phyloP scores from a whole-genome alignment of 1,284 basidiomycete species.

The Ceratobasidium sp. region DNA sequence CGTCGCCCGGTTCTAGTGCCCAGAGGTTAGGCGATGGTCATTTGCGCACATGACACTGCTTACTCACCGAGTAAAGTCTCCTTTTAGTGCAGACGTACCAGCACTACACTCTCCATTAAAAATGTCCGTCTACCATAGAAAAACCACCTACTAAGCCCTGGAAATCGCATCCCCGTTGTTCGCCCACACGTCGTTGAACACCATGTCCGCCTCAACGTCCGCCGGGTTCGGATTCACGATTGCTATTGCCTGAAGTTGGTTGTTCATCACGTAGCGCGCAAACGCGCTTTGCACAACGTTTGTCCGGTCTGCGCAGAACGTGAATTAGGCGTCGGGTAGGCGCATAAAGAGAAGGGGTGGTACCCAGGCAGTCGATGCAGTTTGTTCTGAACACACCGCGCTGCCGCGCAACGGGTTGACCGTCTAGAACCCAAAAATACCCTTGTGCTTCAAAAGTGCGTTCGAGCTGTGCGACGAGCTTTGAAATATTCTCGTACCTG shows the following conservation, averaged over 20 bases:
- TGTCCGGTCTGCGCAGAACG: slow-evolving; percentile 72
- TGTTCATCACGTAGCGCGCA: slow-evolving; percentile 78
- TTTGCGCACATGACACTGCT: background rate
- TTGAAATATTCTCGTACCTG: slow-evolving; percentile 88
- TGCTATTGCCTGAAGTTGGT: slow-evolving; percentile 82
- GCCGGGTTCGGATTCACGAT: slow-evolving; percentile 59
- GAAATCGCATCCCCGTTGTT: slow-evolving; percentile 93
- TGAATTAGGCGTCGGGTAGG: background rate
- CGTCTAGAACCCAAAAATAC: slow-evolving; percentile 84
- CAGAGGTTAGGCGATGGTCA: background rate
- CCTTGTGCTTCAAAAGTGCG: slow-evolving; percentile 79
- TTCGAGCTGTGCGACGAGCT: slow-evolving; percentile 73
- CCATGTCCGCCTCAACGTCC: slow-evolving; percentile 70
- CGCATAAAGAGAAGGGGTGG: background rate
- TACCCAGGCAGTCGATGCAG: slow-evolving; percentile 80
- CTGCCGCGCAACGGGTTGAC: slow-evolving; percentile 76
- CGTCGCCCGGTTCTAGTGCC: slow-evolving; percentile 83
- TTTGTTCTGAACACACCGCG: slow-evolving; percentile 85
- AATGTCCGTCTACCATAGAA: slow-evolving; percentile 50
- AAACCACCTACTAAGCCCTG: slow-evolving; percentile 74
- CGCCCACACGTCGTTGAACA: slow-evolving; percentile 95
- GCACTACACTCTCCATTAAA: slow-evolving; percentile 58
- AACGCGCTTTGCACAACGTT: slow-evolving; percentile 88
- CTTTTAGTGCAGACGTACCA: slow-evolving; percentile 92
- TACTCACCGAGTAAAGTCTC: slow-evolving; percentile 85